Evolutionary conservation across 768 basidiomycete genomes (phyloP).

Genomic region (Russula earlei): DNA sequence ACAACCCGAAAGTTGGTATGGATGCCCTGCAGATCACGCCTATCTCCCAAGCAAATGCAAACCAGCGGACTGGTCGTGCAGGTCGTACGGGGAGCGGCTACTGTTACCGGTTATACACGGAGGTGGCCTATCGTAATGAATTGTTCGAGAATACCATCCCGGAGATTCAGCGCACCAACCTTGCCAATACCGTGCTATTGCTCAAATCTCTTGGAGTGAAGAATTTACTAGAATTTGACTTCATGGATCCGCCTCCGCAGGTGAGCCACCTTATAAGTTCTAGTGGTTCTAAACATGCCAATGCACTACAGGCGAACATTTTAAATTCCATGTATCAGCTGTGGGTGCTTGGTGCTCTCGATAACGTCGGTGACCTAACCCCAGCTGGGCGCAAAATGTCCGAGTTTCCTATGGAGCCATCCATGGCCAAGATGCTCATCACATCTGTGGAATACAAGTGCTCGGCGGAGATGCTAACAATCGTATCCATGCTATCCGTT

Average conservation of each 20-base stretch:
- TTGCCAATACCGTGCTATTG: constrained; percentile 92
- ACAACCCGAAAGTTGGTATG: constrained; percentile 99
- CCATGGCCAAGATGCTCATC: constrained; percentile 98
- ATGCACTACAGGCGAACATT: constrained; percentile 67
- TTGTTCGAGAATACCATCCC: constrained; percentile 94
- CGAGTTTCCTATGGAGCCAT: constrained; percentile 99
- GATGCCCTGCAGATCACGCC: constrained; percentile 98
- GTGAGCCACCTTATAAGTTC: constrained; percentile 28
- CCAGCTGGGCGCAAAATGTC: constrained; percentile 93
- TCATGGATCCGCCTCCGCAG: constrained; percentile 99
- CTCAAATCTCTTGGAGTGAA: constrained; percentile 96
- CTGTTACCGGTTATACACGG: constrained; percentile 95
- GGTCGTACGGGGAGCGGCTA: constrained; percentile 93
- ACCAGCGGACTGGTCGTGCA: constrained; percentile 91
- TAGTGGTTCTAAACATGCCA: background rate
- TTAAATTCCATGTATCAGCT: constrained; percentile 99
- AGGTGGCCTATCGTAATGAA: constrained; percentile 94
- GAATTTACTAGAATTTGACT: constrained; percentile 95
- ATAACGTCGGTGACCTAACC: constrained; percentile 96
- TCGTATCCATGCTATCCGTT: constrained; percentile 97
- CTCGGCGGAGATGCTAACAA: constrained; percentile 93
- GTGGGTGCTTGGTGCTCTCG: constrained; percentile 95
- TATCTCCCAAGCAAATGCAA: constrained; percentile 97
- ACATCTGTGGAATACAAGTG: constrained; percentile 89
- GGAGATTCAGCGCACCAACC: constrained; percentile 95